A percentile compares a stretch with the other conserved stretches of the same genome.
Evolutionary conservation across 441 rosid genomes (phyloP).

Genomic region (Capsella rubella): DNA sequence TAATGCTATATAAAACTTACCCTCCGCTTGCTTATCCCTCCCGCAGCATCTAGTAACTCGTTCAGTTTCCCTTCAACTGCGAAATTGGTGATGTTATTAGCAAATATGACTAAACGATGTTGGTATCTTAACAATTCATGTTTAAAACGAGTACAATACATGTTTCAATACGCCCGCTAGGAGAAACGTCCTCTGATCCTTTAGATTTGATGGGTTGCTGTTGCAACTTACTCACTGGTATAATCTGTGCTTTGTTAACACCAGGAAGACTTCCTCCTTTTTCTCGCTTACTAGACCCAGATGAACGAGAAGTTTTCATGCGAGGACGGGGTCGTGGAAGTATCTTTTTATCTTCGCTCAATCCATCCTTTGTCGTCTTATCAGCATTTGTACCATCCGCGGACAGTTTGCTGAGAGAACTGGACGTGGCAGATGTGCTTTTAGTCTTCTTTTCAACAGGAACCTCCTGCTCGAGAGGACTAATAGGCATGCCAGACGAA

Average conservation of each 20-base stretch:
- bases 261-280: constrained; percentile 47
- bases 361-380: constrained; percentile 54
- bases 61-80: constrained; percentile 98
- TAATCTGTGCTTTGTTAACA: constrained; percentile 62
- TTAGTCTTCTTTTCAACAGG: constrained; percentile 52
- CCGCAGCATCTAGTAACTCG: constrained; percentile 90
- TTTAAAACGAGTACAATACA: constrained; percentile 54
- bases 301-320: constrained; percentile 62
- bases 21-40: constrained; percentile 95
- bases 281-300: constrained; percentile 71
- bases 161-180: constrained; percentile 56
- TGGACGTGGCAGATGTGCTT: constrained; percentile 41
- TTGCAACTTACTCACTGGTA: constrained; percentile 56
- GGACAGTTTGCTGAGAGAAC: constrained; percentile 48
- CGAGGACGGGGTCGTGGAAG: constrained; percentile 63
- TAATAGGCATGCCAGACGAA: constrained; percentile 38
- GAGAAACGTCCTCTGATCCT: constrained; percentile 64
- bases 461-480: constrained; percentile 52
- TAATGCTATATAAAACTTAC: constrained; percentile 56
- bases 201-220: constrained; percentile 61
- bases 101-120: background rate
- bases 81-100: constrained; percentile 34
- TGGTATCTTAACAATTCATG: constrained; percentile 28
- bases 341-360: constrained; percentile 55
- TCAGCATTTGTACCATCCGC: constrained; percentile 48